Percentiles rank a stretch among this genome's conserved stretches.
phyloP scores from a whole-genome alignment of 768 basidiomycete species.

The Leccinellum luteum region DNA sequence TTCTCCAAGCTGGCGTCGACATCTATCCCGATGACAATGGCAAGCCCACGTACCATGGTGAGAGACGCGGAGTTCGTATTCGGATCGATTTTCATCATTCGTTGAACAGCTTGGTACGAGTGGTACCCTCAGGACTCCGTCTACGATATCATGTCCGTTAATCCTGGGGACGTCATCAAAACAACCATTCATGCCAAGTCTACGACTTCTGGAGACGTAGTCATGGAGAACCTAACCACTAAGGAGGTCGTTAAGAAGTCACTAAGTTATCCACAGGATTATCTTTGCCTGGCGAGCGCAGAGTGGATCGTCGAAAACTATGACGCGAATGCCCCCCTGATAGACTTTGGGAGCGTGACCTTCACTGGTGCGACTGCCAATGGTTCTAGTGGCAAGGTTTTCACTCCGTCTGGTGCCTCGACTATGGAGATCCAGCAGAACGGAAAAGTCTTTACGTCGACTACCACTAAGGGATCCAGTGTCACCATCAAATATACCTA shows the following conservation, averaged over 20 bases:
- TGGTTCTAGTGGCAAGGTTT: conserved; percentile 2
- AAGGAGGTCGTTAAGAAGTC: conserved; percentile 2
- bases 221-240: conserved; percentile 21
- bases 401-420: conserved; percentile 8
- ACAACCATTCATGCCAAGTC: conserved; percentile 17
- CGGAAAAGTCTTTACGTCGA: conserved; percentile 8
- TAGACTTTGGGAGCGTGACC: conserved; percentile 20
- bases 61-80: not conserved
- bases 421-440: conserved; percentile 14
- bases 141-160: conserved; percentile 9
- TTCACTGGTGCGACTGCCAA: conserved; percentile 13
- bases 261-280: conserved; percentile 9
- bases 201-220: conserved; percentile 15
- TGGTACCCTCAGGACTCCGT: conserved; percentile 21
- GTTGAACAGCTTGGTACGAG: conserved; percentile 22
- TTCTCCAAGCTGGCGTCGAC: conserved; percentile 17
- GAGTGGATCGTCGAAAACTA: conserved; percentile 28
- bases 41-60: conserved; percentile 3
- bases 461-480: not conserved
- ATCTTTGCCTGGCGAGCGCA: conserved; percentile 17
- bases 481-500: conserved; percentile 9
- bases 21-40: not conserved
- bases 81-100: not conserved
- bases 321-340: conserved; percentile 9
- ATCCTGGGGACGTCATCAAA: conserved; percentile 15